A percentile compares a stretch with the other conserved stretches of the same genome.
Conservation (phyloP, 2,329 filamentous ascomycete species). For the Lasiodiplodia citricola region DNA sequence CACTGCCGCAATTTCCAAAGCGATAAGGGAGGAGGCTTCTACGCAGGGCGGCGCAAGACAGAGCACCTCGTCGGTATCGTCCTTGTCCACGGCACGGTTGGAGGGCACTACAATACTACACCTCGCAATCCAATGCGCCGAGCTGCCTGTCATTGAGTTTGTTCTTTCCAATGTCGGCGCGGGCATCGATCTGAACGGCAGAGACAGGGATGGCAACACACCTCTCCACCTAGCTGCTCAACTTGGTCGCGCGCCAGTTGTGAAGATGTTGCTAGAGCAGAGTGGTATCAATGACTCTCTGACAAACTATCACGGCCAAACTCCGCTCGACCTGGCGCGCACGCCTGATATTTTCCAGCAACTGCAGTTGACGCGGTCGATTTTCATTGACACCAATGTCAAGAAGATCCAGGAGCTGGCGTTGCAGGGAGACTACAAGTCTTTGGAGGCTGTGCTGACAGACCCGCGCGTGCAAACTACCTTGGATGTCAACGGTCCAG, state of each 20-base stretch:
- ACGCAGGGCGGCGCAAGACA: slow-evolving; percentile 49
- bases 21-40: slow-evolving; percentile 70
- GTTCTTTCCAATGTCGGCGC: slow-evolving; percentile 71
- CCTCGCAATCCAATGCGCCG: slow-evolving; percentile 93
- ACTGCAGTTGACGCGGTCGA: slow-evolving; percentile 84
- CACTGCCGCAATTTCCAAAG: slow-evolving; percentile 85
- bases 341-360: slow-evolving; percentile 96
- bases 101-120: slow-evolving; percentile 92
- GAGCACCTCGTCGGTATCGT: slow-evolving; percentile 55
- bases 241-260: slow-evolving; percentile 79
- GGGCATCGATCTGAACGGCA: slow-evolving; percentile 83
- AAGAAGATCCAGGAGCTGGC: slow-evolving; percentile 84
- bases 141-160: slow-evolving; percentile 89
- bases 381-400: slow-evolving; percentile 87
- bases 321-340: slow-evolving; percentile 81
- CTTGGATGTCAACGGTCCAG: slow-evolving; percentile 89
- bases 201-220: slow-evolving; percentile 93
- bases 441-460: slow-evolving; percentile 78
- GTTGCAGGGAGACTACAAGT: slow-evolving; percentile 72
- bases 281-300: slow-evolving; percentile 86
- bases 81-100: slow-evolving; percentile 51
- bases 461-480: slow-evolving; percentile 85
- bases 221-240: slow-evolving; percentile 85
- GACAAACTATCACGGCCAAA: slow-evolving; percentile 81
- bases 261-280: slow-evolving; percentile 82